Percentiles rank a stretch among this genome's conserved stretches.
Evolutionary conservation across 148 eudicot species (phyloP).

Genomic region (Diospyros lotus): DNA sequence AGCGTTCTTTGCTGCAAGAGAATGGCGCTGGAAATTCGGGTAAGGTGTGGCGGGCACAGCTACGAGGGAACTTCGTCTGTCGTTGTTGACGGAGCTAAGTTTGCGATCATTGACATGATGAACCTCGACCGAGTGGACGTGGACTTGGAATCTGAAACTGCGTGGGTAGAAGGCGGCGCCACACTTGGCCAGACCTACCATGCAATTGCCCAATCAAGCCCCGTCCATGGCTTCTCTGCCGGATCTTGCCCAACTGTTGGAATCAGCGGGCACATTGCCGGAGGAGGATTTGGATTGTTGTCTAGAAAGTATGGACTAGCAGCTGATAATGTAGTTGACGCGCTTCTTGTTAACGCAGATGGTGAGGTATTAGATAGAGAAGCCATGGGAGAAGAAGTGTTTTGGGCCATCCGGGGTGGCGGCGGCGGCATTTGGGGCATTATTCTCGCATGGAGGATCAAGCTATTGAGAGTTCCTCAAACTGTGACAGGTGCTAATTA

Average conservation of each 20-base stretch:
- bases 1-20: conserved; percentile 34
- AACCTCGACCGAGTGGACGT: conserved; percentile 29
- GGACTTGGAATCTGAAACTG: conserved; percentile 30
- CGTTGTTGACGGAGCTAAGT: conserved; percentile 33
- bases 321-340: conserved; percentile 61
- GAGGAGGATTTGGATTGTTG: conserved; percentile 63
- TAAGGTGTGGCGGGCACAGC: conserved; percentile 69
- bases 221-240: conserved; percentile 40
- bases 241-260: conserved; percentile 65
- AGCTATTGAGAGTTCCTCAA: conserved; percentile 31
- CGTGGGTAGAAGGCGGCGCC: conserved; percentile 73
- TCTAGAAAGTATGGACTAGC: conserved; percentile 57
- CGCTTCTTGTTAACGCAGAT: conserved; percentile 32
- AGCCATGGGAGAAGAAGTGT: conserved; percentile 60
- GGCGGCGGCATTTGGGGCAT: conserved; percentile 58
- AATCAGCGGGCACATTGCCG: conserved; percentile 48
- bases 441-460: conserved; percentile 50
- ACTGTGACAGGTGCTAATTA: conserved; percentile 20
- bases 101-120: conserved; percentile 55
- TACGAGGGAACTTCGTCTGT: conserved; percentile 62
- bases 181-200: conserved; percentile 56
- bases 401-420: conserved; percentile 65
- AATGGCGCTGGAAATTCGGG: conserved; percentile 29
- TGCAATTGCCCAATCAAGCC: conserved; percentile 32
- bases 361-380: conserved; percentile 43